These are phyloP conservation scores for Arxiozyma bovina DNA, from an alignment of 1,139 yeast species.

Conservation along the genomic window DNA sequence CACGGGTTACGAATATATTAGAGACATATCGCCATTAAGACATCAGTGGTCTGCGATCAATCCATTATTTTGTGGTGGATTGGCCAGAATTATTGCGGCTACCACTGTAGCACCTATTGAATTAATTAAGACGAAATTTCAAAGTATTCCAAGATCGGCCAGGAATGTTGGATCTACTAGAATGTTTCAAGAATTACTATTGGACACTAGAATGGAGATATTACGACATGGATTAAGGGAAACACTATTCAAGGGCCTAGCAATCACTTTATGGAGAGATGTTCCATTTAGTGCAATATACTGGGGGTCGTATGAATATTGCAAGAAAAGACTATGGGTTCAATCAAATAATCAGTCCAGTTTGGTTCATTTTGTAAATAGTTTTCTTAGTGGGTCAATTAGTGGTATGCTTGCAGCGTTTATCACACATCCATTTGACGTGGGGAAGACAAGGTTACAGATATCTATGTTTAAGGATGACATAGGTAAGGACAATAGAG, in stretches of 20 bases:
- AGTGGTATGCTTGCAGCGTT: constrained; percentile 84
- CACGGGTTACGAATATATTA: constrained; percentile 80
- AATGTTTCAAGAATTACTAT: constrained; percentile 42
- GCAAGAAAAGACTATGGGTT: constrained; percentile 23
- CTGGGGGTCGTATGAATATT: constrained; percentile 77
- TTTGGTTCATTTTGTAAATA: constrained; percentile 53
- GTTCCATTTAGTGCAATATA: constrained; percentile 94
- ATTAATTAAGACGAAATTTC: constrained; percentile 76
- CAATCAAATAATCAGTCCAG: constrained; percentile 21
- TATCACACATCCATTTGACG: constrained; percentile 90
- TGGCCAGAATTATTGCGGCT: constrained; percentile 79
- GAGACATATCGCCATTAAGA: constrained; percentile 63
- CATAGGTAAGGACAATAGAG: neutral
- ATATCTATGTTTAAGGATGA: constrained; percentile 33
- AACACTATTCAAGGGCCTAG: constrained; percentile 74
- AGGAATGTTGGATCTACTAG: constrained; percentile 21
- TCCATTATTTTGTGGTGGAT: constrained; percentile 78
- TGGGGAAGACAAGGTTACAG: constrained; percentile 90
- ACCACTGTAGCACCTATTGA: constrained; percentile 84
- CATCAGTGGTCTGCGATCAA: constrained; percentile 43
- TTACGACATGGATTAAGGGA: constrained; percentile 44
- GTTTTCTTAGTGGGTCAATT: constrained; percentile 75
- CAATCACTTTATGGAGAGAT: constrained; percentile 89
- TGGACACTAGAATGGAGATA: constrained; percentile 51
- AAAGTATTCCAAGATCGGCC: constrained; percentile 58